Evolutionary conservation across 495 filamentous ascomycete genomes (phyloP).

Genomic region (Choiromyces venosus): DNA sequence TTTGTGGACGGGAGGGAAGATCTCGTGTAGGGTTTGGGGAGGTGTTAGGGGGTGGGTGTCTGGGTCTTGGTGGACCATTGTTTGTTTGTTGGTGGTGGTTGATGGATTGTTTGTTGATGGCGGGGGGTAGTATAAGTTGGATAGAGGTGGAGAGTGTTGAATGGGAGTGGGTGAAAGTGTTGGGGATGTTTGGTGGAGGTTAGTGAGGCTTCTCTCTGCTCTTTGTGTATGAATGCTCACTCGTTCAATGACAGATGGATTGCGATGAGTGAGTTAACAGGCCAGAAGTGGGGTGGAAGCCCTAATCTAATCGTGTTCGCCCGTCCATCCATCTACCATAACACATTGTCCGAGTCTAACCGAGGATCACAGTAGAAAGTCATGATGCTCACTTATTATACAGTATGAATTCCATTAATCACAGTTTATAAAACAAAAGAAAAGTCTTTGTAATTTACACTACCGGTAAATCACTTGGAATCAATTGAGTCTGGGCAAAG

Average conservation of each 20-base stretch:
- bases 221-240: no score
- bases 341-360: background rate
- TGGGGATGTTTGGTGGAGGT: no score
- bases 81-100: constrained; percentile 5
- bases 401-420: no score
- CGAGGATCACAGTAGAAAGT: background rate
- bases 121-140: background rate
- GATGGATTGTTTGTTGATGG: background rate
- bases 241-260: background rate
- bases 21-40: constrained; percentile 48
- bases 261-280: background rate
- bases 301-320: background rate
- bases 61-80: constrained; percentile 10
- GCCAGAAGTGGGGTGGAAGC: background rate
- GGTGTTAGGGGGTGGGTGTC: constrained; percentile 39
- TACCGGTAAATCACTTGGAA: no score
- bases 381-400: background rate
- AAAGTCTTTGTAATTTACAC: no score
- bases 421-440: no score
- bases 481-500: no score
- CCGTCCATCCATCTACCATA: no score
- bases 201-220: no score
- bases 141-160: background rate
- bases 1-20: constrained; percentile 73
- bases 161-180: background rate